These are phyloP conservation scores for Saccharomyces paradoxus DNA, from an alignment of 805 yeast genomes.

Conservation along the genomic window DNA sequence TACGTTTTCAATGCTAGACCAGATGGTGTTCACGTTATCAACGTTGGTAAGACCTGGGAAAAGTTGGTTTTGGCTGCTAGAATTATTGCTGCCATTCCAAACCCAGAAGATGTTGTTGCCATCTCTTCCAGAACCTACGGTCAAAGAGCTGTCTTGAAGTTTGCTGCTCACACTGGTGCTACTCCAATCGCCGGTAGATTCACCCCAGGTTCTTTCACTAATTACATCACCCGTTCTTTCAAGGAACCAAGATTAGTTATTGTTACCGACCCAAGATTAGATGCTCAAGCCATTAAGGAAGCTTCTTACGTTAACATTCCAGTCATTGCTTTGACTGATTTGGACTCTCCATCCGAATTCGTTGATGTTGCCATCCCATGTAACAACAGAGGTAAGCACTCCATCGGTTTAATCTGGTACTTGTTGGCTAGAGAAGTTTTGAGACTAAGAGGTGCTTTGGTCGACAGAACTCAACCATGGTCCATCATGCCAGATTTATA, in stretches of 20 bases:
- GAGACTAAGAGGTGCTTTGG: conserved; percentile 92
- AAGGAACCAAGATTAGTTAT: conserved; percentile 98
- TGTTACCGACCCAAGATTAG: conserved; percentile 99
- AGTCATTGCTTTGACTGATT: conserved; percentile 94
- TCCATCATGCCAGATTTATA: conserved; percentile 97
- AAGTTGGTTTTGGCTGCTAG: conserved; percentile 99
- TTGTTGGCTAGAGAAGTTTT: conserved; percentile 95
- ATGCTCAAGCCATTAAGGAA: conserved; percentile 98
- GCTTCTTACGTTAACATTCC: conserved; percentile 98
- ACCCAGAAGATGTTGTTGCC: conserved; percentile 96
- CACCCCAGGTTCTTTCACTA: conserved; percentile 99
- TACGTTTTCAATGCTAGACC: conserved; percentile 94
- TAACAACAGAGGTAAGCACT: conserved; percentile 99
- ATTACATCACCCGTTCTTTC: conserved; percentile 98
- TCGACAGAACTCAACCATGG: conserved; percentile 93
- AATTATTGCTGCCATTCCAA: conserved; percentile 98
- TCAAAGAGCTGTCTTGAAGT: conserved; percentile 98
- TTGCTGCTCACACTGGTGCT: conserved; percentile 98
- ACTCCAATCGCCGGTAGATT: conserved; percentile 99
- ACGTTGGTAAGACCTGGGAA: conserved; percentile 98
- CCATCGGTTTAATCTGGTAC: conserved; percentile 99
- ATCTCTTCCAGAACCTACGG: conserved; percentile 98
- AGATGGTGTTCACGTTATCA: conserved; percentile 94
- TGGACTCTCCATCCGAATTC: conserved; percentile 95
- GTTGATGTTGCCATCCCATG: conserved; percentile 99